These are phyloP conservation scores for Gnaphalium uliginosum DNA, from an alignment of 129 eudicot species.

Conservation along the genomic window DNA sequence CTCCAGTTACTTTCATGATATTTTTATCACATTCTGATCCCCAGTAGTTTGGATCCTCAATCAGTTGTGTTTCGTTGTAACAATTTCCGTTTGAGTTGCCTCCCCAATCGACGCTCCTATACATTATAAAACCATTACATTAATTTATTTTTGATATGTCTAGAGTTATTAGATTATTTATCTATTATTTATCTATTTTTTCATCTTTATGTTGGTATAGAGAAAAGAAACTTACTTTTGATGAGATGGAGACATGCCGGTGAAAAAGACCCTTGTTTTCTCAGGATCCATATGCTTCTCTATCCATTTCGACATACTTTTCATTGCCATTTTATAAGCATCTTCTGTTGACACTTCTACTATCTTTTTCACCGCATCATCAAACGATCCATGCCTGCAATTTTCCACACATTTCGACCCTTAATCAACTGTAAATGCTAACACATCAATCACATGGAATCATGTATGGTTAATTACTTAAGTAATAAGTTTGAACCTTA, in stretches of 20 bases:
- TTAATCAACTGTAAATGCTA: not conserved
- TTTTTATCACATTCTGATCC: constrained; percentile 62
- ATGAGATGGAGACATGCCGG: constrained; percentile 95
- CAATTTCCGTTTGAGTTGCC: constrained; percentile 64
- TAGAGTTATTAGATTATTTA: not conserved
- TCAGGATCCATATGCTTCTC: constrained; percentile 73
- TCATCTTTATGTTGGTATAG: not conserved
- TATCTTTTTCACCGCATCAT: constrained; percentile 66
- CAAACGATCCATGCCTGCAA: constrained; percentile 81
- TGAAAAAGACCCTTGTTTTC: constrained; percentile 78
- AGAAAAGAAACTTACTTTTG: constrained; percentile 52
- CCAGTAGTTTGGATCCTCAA: constrained; percentile 73
- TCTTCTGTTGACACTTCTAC: constrained; percentile 75
- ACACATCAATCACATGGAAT: not conserved
- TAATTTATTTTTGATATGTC: too few species aligned
- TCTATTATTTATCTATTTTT: not conserved
- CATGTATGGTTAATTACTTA: not conserved
- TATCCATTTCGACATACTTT: constrained; percentile 86
- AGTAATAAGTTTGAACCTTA: not conserved
- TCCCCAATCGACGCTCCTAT: constrained; percentile 79
- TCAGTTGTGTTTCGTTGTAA: constrained; percentile 59
- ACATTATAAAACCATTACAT: not conserved
- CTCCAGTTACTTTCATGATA: constrained; percentile 59
- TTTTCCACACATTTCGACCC: not conserved
- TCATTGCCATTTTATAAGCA: constrained; percentile 80